Evolutionary conservation across 2,329 filamentous ascomycete genomes (phyloP), one percentile per base, ranked within the genome.

Genomic region (Fusarium xylarioides): DNA sequence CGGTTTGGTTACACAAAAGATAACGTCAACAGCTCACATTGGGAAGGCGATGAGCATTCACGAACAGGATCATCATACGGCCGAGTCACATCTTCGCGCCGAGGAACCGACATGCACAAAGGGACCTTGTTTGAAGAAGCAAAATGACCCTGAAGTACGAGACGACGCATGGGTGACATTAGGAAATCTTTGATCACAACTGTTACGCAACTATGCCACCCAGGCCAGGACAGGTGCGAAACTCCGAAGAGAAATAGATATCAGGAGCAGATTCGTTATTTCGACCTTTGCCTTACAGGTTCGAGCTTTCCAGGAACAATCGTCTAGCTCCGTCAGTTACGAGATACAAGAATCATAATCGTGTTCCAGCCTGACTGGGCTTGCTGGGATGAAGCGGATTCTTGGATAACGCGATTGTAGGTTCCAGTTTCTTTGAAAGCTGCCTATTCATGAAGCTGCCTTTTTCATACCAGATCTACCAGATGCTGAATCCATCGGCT

Each of bases 391-490:
- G 52, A 46, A 56, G 35, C 50, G 52, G 49, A 73, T 44, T 54
- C 23, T 50, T 67, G 66, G 70, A 37, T 44, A 63, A 50, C 44
- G 28, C 43, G n/a, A 37, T 46, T 58, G 21, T 46, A 46, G 23
- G 42, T 26, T 50, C 23, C 44, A 43, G 46, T 50, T 54, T 52
- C 34, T 47, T 53, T 37, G 37, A 18, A 32, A 68, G 54, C 42
- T 68, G 54, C 63, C 58, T 62, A 34, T 35, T 67, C 54, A 42
- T 42, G 38, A 59, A 55, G 28, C 50, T 71, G n/a, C 63, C 63
- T 32, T 37, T 59, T 59, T 54, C 23, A 68, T 44, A 23, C 16
- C 42, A 54, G 63, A 71, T 71, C 62, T 52, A 43, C 68, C 47
- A 55, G 52, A 50, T 46, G 34, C 35, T 38, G 38, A 52, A 40